Evolutionary conservation across 805 yeast genomes (phyloP), one percentile per base, ranked within the genome.

Genomic region (Saturnispora dispora): DNA sequence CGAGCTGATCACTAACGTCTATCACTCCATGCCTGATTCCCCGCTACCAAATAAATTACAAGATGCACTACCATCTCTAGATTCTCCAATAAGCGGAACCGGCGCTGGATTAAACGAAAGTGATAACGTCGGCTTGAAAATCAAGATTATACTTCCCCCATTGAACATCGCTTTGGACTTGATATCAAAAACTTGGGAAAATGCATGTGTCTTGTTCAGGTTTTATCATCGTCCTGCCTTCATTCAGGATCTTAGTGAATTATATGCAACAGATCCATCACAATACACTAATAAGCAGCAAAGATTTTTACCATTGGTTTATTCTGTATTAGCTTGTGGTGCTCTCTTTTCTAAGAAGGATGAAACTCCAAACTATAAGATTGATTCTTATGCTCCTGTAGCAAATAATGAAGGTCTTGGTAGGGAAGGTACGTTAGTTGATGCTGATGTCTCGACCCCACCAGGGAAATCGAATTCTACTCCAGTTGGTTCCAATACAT

Each of bases 301-400:
- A 54, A 77, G 80, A 57, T 84, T 88, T 55, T 68, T 87, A 48
- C 95, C 96, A 0, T 73, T 89, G 54, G 81, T 88, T 41, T 88
- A 88, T 66, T 79, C 93, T 1, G 85, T 88, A n/a, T 74, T 89
- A 69, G 96, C 96, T 0, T 87, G 88, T 56, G 96, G 96, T 15
- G 86, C 88, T 3, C 70, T 88, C 36, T 87, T 89, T 58, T 75
- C 79, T 36, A 81, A 81, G 60, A 73, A 75, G 54, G 74, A 73
- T 51, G 66, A 68, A 52, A 63, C 68, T 46, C 71, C 72, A 2
- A 47, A 47, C 11, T 41, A 47, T 11, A 47, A 42, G 20, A 20
- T 30, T 17, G 50, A 51, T 32, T 17, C 45, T 8, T 43, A 25
- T 28, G 41, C 41, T 4, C 41, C 48, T 13, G 23, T 33, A 13